These are phyloP conservation scores for Claviceps sp. DNA, from an alignment of 2,329 filamentous ascomycete species.

Conservation along the genomic window DNA sequence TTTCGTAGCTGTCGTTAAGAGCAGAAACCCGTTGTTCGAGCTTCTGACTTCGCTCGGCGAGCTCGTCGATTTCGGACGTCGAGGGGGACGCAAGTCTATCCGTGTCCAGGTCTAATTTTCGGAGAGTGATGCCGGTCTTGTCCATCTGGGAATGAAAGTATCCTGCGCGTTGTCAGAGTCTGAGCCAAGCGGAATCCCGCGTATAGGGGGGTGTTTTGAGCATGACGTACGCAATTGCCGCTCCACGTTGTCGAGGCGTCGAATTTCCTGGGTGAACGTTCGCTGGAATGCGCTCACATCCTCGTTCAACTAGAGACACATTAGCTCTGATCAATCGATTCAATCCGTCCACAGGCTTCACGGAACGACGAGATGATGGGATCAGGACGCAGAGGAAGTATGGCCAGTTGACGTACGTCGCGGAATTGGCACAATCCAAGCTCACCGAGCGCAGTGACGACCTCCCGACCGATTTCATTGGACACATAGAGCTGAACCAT, in stretches of 20 bases:
- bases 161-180: slow-evolving; percentile 36
- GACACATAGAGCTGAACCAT: slow-evolving; percentile 99
- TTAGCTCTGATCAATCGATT: neutral
- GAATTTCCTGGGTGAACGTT: slow-evolving; percentile 95
- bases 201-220: slow-evolving; percentile 3
- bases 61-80: slow-evolving; percentile 90
- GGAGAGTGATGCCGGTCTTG: slow-evolving; percentile 72
- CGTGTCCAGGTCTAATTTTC: slow-evolving; percentile 82
- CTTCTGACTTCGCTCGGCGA: slow-evolving; percentile 81
- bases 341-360: neutral
- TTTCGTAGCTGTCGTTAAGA: slow-evolving; percentile 96
- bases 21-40: slow-evolving; percentile 84
- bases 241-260: slow-evolving; percentile 94
- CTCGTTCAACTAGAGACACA: slow-evolving; percentile 61
- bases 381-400: neutral
- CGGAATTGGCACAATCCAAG: slow-evolving; percentile 93
- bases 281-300: slow-evolving; percentile 90
- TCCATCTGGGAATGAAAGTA: slow-evolving; percentile 97
- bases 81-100: slow-evolving; percentile 78
- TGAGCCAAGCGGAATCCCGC: neutral
- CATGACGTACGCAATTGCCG: slow-evolving; percentile 72
- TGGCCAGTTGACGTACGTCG: slow-evolving; percentile 52
- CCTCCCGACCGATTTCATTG: slow-evolving; percentile 96
- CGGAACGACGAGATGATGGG: neutral
- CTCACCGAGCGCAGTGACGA: slow-evolving; percentile 91